Base-by-base conservation (phyloP, 345 rosid genomes). In the Rubroshorea leprosula region DNA sequence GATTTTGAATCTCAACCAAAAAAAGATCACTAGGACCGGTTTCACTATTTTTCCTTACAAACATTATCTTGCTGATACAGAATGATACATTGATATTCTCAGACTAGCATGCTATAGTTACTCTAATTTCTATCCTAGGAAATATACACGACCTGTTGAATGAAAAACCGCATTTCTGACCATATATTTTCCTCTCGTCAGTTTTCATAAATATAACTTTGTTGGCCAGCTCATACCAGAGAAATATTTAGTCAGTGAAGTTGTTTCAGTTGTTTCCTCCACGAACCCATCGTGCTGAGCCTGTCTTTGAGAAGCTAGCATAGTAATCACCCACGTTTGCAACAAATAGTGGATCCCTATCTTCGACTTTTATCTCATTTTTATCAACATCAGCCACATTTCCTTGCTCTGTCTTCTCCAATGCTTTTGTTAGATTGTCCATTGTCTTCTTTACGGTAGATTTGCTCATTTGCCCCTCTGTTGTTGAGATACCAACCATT, bases 401-500 rank as follows among this genome's bases (percentile, higher is more conserved):
- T 66, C 78, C 90, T 60, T 76, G 65, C 49, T 87, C 99, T 11
- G 76, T 60, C 23, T 68, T 80, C 71, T 89, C 99, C 75, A 93
- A 70, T 65, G 85, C 92, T 70, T 60, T 77, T 2, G 86, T 80
- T 60, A 89, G 64, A 65, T 80, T 84, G 25, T 85, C 86, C 96
- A 93, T 82, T 5, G 91, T 93, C 74, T 82, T 89, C 77, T 93
- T 89, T 25, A 87, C 76, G 57, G 68, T 85, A 47, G 91, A 72
- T 68, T 89, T 87, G 58, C 80, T 89, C 89, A 80, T 74, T 53
- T 85, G 79, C 61, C 91, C 94, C 22, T 89, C 96, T 48, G 85
- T 85, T 0, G 85, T 83, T 52, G 99, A 87, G 72, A 93, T 80
- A 13, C 99, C 99, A 6, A 93, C 96, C 99, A 93, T 89, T 25